These are phyloP conservation scores for Glaciozyma martinii DNA, from an alignment of 768 basidiomycete genomes.

Conservation along the genomic window DNA sequence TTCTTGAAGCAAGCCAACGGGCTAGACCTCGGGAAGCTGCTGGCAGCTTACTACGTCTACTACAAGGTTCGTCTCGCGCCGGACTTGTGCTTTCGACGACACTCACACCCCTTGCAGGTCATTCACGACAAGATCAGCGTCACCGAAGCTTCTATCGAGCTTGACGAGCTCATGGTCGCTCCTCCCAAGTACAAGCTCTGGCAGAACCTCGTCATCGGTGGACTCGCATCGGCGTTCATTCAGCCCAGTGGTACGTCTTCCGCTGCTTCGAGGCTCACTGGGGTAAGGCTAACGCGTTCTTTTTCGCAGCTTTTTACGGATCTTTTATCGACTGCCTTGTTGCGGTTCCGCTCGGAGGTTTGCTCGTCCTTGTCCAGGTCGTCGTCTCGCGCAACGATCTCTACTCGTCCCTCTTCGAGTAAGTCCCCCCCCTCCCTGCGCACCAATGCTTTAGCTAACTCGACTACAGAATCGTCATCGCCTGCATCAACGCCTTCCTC, in stretches of 20 bases:
- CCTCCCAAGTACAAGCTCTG: slow-evolving; percentile 48
- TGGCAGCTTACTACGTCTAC: slow-evolving; percentile 34
- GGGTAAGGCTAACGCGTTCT: slow-evolving; percentile 30
- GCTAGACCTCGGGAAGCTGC: slow-evolving; percentile 67
- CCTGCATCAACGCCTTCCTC: slow-evolving; percentile 67
- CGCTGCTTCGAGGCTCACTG: not conserved
- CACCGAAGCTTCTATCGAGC: slow-evolving; percentile 57
- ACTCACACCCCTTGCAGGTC: slow-evolving; percentile 40
- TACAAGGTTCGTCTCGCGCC: slow-evolving; percentile 44
- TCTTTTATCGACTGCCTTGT: slow-evolving; percentile 68
- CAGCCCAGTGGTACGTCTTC: slow-evolving; percentile 17
- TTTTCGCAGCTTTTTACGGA: slow-evolving; percentile 58
- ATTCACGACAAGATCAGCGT: slow-evolving; percentile 75
- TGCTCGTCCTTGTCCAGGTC: slow-evolving; percentile 64
- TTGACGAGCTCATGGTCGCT: slow-evolving; percentile 65
- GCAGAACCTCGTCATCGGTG: slow-evolving; percentile 62
- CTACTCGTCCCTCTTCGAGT: slow-evolving; percentile 73
- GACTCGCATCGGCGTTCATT: slow-evolving; percentile 40
- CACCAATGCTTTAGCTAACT: slow-evolving; percentile 1
- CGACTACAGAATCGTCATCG: slow-evolving; percentile 57
- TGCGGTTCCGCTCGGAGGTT: slow-evolving; percentile 63
- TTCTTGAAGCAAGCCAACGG: slow-evolving; percentile 41
- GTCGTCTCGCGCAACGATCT: slow-evolving; percentile 58
- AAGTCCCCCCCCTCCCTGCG: not conserved
- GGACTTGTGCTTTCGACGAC: not conserved